Conservation (phyloP, 306 rosid genomes). For the Lathyrus tuberosus region DNA sequence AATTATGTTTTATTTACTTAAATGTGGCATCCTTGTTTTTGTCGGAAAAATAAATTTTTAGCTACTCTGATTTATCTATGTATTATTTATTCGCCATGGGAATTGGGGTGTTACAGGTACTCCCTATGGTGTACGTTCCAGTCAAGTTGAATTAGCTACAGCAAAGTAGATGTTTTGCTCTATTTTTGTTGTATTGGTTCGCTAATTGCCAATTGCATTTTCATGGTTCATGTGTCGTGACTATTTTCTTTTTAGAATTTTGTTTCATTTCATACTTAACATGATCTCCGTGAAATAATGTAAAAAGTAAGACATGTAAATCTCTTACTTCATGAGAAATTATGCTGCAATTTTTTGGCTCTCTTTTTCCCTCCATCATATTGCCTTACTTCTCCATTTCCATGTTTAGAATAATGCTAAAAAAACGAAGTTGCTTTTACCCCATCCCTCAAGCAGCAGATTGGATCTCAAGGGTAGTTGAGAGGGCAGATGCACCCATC, state of each 20-base stretch:
- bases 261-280: neutral
- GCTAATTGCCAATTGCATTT: conserved; percentile 16
- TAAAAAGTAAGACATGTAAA: neutral
- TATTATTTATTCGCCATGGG: too few species aligned
- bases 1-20: too few species aligned
- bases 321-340: conserved; percentile 18
- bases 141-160: too few species aligned
- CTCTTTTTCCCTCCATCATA: neutral
- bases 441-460: conserved; percentile 99
- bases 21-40: too few species aligned
- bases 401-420: conserved; percentile 61
- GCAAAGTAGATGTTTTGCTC: too few species aligned
- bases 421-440: conserved; percentile 82
- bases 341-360: conserved; percentile 19
- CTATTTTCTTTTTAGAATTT: neutral
- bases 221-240: neutral
- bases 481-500: conserved; percentile 67
- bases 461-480: conserved; percentile 70
- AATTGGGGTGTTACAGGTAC: too few species aligned
- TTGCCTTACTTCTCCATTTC: conserved; percentile 38
- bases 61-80: too few species aligned
- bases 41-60: too few species aligned
- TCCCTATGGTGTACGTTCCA: too few species aligned
- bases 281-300: neutral
- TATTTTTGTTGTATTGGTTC: neutral